Base-by-base conservation (phyloP, 495 filamentous ascomycete genomes). In the Cryomyces minteri region DNA sequence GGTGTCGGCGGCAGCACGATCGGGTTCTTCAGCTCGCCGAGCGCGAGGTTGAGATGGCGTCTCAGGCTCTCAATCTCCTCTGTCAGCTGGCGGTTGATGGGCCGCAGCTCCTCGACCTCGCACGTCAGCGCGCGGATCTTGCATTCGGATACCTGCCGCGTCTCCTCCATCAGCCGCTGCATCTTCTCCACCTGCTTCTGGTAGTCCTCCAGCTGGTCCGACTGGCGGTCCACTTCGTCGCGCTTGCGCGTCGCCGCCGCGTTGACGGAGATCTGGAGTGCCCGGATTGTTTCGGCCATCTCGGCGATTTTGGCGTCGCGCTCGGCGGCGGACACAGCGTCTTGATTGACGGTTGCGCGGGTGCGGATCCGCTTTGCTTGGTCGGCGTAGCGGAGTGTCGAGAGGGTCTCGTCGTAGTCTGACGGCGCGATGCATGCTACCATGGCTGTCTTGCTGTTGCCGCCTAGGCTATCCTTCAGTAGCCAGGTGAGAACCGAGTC, bases 401-500 rank as follows among this genome's bases (percentile, higher is more conserved):
- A 90, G 4, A 98, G 77, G 0, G 90, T 96, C 58, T 98, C 90
- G 44, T 98, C 90, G 60, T 96, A 98, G 67, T 98, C 90, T 1
- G 79, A 78, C 0, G 90, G 90, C 5, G 87, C 74, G 55, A 98
- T 93, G 59, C 92, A 96, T 10, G 90, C 90, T 49, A 98, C 95
- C 90, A 98, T 98, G 37, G 90, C 90, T 5, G 90, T 98, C 61
- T 96, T 98, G 52, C 75, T 82, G 64, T 98, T 98, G 34, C 90
- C 90, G 11, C 92, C 90, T 2, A 98, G 70, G 4, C 79, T 85
- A 59, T 96, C 90, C 56, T 96, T 96, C 49, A 98, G 69, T 18
- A 98, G 70, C 87, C 88, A 96, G 7, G 90, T 98, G n/a, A 98
- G 72, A 53, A 98, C 88, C 2, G 82, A 88, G 64, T 98, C 90